Base-by-base conservation (phyloP, 768 basidiomycete genomes). In the Collybiopsis confluens region DNA sequence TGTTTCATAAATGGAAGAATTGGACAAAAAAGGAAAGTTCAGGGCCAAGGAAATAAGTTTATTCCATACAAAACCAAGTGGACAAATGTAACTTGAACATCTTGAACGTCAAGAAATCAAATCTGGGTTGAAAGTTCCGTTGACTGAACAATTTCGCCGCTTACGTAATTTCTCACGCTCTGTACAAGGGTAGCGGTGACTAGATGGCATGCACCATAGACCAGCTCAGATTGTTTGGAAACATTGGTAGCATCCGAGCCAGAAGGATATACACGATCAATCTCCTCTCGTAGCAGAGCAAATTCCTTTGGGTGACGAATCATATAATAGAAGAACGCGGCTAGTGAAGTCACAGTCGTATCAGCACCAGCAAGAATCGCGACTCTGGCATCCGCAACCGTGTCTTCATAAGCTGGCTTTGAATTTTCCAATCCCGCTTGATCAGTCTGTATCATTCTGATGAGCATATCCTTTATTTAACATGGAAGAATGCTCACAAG, bases 311-410 rank as follows among this genome's bases (percentile, higher is more conserved):
- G 48, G 20, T 50, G n/a, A 6, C 24, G 23, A 36, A 50, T n/a
- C 13, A 38, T 9, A 13, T 35, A 52, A 58, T 63, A 72, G 54
- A 73, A 70, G 24, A 72, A 57, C 43, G 61, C 66, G 37, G 66
- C 66, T 16, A 77, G 64, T 1, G 66, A 67, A 37, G 66, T 70
- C 15, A 71, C 66, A 1, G 75, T 73, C 3, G 76, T 77, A 55
- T 77, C 77, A 9, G 76, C 74, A 30, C 77, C 77, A 1, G 76
- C 76, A 2, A 73, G 65, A 38, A 77, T 70, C 7, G 69, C 70
- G 7, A 77, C 65, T 24, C 65, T 64, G 23, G 72, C 76, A 18
- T 76, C 76, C 13, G 67, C 64, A 21, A 69, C 62, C 30, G 75
- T 65, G 42, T 72, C 68, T 11, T 59, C 57, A 20, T 69, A 56